Evolutionary conservation across 495 filamentous ascomycete genomes (phyloP).

Genomic region (Neurospora cerealis): DNA sequence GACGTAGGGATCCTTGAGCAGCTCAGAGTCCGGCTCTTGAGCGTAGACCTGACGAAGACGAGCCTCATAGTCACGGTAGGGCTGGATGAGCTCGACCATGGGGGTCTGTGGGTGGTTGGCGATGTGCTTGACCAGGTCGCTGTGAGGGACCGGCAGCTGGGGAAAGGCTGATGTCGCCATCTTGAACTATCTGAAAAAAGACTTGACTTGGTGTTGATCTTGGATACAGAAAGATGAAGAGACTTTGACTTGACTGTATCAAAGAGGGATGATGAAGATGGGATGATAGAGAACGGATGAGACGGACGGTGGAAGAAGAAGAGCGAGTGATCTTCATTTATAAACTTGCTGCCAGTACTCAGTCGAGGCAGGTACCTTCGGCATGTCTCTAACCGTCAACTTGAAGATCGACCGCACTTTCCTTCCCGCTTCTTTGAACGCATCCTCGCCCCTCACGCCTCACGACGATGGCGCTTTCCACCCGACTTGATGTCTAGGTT

Average conservation of each 20-base stretch:
- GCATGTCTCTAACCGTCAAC: neutral
- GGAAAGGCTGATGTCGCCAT: slow-evolving; percentile 32
- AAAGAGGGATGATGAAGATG: neutral
- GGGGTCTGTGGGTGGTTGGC: slow-evolving; percentile 40
- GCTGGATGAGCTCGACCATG: slow-evolving; percentile 49
- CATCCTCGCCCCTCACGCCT: neutral
- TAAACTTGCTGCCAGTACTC: neutral
- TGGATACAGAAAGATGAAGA: neutral
- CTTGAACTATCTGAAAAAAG: neutral
- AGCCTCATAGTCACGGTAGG: slow-evolving; percentile 60
- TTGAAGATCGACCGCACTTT: neutral
- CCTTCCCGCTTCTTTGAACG: neutral
- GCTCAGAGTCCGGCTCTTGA: slow-evolving; percentile 51
- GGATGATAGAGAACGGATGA: neutral
- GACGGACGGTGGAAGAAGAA: neutral
- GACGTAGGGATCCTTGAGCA: slow-evolving; percentile 47
- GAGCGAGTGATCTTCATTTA: neutral
- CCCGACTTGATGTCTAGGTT: neutral
- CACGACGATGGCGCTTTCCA: neutral
- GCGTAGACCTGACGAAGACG: slow-evolving; percentile 61
- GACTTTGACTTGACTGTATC: neutral
- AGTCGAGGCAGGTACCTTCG: neutral
- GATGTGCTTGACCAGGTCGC: slow-evolving; percentile 36
- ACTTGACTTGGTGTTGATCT: neutral
- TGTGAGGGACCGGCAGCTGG: slow-evolving; percentile 31